Base-by-base conservation (phyloP, 768 basidiomycete genomes). In the Kondoa subrosea region DNA sequence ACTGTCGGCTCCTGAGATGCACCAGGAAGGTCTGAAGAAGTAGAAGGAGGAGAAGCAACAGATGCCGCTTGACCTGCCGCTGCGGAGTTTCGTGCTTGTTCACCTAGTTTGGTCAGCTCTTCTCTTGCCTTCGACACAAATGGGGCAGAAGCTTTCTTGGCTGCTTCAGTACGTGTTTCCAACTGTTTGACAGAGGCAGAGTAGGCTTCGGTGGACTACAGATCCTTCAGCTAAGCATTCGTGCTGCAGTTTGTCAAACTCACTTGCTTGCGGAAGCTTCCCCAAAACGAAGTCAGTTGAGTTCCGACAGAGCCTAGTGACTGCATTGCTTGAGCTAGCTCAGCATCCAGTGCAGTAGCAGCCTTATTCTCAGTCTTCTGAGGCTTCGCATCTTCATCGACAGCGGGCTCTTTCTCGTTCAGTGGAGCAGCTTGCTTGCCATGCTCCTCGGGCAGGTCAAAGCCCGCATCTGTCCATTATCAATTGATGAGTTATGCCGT, bases 61-160 rank as follows among this genome's bases (percentile, higher is more conserved):
- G 68, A 3, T 15, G 62, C 68, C 26, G 68, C 68, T 58, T 68
- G 68, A 34, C 68, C 67, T 15, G 69, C 69, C 15, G 61, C 69
- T 15, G 69, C 66, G 17, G 25, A 29, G 30, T 63, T 60, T 30
- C 65, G 63, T 16, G 65, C 68, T 58, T 70, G 66, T 31, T 70
- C 69, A 21, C 60, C 63, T 2, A 70, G 57, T 67, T 70, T 70
- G 69, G 34, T 31, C 33, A 65, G 64, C 34, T 70, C 69, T 4
- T 63, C 69, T 27, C 68, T 68, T n/a, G 69, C 69, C 56, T 69
- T 69, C 56, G 70, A 70, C 40, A 65, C 34, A 30, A 27, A 59
- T 30, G 69, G 69, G n/a, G 69, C 66, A 1, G 68, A 50, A 31
- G 68, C 69, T 50, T 70, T 62, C 21, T 59, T 59, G 4, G 69